Evolutionary conservation across 2,329 filamentous ascomycete genomes (phyloP).

Genomic region (Colletotrichum navitas): DNA sequence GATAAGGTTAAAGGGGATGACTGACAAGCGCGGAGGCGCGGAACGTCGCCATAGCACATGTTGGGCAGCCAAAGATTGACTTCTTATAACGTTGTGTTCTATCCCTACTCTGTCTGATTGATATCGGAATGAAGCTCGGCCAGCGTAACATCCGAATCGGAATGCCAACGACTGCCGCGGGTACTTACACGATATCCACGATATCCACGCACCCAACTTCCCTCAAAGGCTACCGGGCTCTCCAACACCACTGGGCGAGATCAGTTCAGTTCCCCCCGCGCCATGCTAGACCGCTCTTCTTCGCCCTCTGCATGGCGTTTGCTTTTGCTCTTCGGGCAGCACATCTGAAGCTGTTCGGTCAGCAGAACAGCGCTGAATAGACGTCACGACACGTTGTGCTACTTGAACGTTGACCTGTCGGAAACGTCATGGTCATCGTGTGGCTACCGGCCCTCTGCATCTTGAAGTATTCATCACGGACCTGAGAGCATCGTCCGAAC

Average conservation of each 20-base stretch:
- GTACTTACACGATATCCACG: background rate
- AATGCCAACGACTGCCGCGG: background rate
- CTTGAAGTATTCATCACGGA: no score
- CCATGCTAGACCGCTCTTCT: background rate
- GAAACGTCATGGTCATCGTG: background rate
- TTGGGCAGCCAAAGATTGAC: background rate
- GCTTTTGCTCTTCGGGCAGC: background rate
- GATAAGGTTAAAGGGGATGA: background rate
- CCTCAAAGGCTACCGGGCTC: background rate
- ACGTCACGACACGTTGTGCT: background rate
- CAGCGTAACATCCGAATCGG: background rate
- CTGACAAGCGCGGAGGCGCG: background rate
- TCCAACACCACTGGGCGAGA: background rate
- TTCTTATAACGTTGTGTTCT: background rate
- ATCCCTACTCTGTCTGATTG: background rate
- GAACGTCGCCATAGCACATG: background rate
- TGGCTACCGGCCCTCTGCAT: background rate
- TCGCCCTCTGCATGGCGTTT: background rate
- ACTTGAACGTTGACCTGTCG: background rate
- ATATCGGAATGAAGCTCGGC: background rate
- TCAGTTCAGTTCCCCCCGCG: background rate
- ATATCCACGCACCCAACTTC: background rate
- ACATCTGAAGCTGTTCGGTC: background rate
- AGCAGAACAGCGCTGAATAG: background rate
- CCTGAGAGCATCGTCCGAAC: background rate